These are phyloP conservation scores for Umbelopsis ramanniana DNA, from an alignment of 192 early-diverging fungal genomes.

Conservation along the genomic window DNA sequence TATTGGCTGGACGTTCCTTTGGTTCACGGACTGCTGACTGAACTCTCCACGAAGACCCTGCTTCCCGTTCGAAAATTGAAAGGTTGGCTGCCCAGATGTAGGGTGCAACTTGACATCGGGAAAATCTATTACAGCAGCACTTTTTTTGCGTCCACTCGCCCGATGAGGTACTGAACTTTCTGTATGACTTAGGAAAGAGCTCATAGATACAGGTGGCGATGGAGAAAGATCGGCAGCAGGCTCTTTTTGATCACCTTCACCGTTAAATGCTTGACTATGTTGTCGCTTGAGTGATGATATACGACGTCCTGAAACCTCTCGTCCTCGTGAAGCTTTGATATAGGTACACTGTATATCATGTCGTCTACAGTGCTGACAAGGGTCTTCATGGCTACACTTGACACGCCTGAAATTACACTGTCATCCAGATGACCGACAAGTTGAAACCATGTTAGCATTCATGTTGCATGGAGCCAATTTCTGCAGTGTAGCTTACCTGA, in stretches of 20 bases:
- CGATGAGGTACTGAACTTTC: neutral
- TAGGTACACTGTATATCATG: constrained; percentile 3
- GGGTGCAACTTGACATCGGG: no score
- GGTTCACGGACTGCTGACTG: neutral
- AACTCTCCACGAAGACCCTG: neutral
- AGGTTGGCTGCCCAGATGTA: no score
- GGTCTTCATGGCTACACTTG: neutral
- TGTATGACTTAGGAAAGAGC: neutral
- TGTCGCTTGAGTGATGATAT: neutral
- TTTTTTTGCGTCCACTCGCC: no score
- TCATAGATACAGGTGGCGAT: neutral
- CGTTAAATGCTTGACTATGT: neutral
- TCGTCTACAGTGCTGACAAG: neutral
- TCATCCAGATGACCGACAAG: neutral
- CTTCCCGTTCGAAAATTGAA: no score
- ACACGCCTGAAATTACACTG: constrained; percentile 2
- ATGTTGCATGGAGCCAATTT: no score
- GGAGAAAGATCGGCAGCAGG: neutral
- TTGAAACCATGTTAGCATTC: neutral
- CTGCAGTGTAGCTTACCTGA: neutral
- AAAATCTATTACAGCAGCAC: no score
- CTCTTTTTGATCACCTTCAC: neutral
- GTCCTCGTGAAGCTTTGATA: neutral
- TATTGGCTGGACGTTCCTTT: neutral
- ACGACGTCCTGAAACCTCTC: neutral